Percentiles rank a stretch among this genome's conserved stretches.
Evolutionary conservation across 2,329 filamentous ascomycete species (phyloP).

Genomic region (Pseudogymnoascus sp.): DNA sequence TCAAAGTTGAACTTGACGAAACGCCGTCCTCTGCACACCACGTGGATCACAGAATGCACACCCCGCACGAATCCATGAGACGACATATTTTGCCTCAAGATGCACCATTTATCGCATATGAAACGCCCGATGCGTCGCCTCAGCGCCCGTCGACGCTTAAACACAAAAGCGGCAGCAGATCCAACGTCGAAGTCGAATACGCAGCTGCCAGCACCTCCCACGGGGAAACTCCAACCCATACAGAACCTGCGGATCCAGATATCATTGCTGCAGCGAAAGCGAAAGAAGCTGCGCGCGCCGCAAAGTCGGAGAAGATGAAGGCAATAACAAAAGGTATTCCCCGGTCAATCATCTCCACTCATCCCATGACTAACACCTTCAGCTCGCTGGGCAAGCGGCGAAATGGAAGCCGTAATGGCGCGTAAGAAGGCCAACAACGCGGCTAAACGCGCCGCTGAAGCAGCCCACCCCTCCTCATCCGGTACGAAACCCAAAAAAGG

Average conservation of each 20-base stretch:
- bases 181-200: neutral
- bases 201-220: neutral
- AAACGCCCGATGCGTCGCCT: neutral
- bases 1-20: neutral
- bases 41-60: neutral
- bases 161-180: neutral
- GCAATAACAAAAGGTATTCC: slow-evolving; percentile 12
- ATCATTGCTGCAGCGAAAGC: neutral
- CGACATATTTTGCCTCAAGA: neutral
- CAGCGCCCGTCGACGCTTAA: neutral
- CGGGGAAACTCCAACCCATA: neutral
- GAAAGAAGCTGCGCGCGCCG: slow-evolving; percentile 4
- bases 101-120: slow-evolving; percentile 6
- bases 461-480: neutral
- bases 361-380: neutral
- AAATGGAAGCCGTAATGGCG: slow-evolving; percentile 53
- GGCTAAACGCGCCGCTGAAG: slow-evolving; percentile 35
- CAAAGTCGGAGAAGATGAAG: slow-evolving; percentile 13
- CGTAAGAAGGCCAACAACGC: slow-evolving; percentile 55
- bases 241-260: neutral
- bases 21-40: neutral
- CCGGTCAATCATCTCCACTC: neutral
- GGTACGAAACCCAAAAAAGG: neutral
- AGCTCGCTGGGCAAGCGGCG: slow-evolving; percentile 52
- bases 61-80: neutral